A percentile compares a stretch with the other conserved stretches of the same genome.
phyloP scores from a whole-genome alignment of 345 rosid genomes.

The Crucihimalaya himalaica region DNA sequence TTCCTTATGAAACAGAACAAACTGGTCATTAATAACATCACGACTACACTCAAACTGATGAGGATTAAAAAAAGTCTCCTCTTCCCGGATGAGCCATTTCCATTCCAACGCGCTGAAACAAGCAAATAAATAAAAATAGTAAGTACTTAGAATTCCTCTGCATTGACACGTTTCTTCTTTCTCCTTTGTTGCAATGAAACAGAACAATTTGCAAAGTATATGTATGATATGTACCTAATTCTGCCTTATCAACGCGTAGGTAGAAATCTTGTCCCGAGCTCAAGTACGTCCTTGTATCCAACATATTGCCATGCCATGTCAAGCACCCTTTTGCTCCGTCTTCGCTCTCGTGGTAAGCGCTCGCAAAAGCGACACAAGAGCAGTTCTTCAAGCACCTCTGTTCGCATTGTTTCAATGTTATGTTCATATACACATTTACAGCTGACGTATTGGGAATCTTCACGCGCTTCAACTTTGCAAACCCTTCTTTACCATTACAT shows the following conservation, averaged over 20 bases:
- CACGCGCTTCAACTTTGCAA: slow-evolving; percentile 44
- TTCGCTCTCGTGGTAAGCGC: slow-evolving; percentile 45
- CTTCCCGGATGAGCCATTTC: slow-evolving; percentile 34
- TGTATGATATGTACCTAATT: slow-evolving; percentile 47
- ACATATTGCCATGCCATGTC: slow-evolving; percentile 52
- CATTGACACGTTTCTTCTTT: neutral
- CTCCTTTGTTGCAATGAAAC: slow-evolving; percentile 9
- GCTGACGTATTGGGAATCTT: slow-evolving; percentile 58
- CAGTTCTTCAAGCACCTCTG: slow-evolving; percentile 51
- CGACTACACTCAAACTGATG: slow-evolving; percentile 18
- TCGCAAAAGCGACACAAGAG: slow-evolving; percentile 59
- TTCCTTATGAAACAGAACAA: slow-evolving; percentile 35
- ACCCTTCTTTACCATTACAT: slow-evolving; percentile 54
- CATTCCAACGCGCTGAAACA: slow-evolving; percentile 40
- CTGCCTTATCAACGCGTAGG: slow-evolving; percentile 48
- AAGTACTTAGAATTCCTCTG: neutral
- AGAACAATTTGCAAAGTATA: neutral
- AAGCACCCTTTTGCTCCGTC: slow-evolving; percentile 54
- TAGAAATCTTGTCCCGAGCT: slow-evolving; percentile 55
- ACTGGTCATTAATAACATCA: slow-evolving; percentile 23
- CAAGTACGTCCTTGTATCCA: slow-evolving; percentile 46
- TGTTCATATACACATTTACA: slow-evolving; percentile 43
- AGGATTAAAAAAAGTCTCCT: slow-evolving; percentile 33
- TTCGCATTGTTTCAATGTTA: slow-evolving; percentile 47
- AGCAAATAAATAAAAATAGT: neutral